Evolutionary conservation across 768 basidiomycete species (phyloP).

Genomic region (Hypholoma fasciculare): DNA sequence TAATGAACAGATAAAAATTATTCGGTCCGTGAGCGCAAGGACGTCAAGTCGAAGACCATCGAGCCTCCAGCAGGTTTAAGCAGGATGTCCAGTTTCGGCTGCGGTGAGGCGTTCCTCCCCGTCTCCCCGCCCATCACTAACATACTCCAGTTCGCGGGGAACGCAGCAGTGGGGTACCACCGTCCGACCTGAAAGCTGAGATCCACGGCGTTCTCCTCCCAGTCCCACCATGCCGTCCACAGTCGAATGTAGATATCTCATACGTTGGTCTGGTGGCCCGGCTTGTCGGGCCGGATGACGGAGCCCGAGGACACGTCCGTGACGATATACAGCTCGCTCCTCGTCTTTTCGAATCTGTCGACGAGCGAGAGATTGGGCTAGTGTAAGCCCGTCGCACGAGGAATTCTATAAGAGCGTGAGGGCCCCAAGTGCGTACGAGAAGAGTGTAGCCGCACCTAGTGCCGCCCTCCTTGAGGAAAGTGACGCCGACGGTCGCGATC

Average conservation of each 20-base stretch:
- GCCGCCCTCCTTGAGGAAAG: slow-evolving; percentile 74
- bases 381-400: slow-evolving; percentile 75
- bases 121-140: slow-evolving; percentile 75
- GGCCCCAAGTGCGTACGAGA: not conserved
- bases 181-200: slow-evolving; percentile 69
- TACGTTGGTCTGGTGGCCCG: slow-evolving; percentile 68
- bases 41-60: slow-evolving; percentile 65
- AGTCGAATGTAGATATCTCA: slow-evolving; percentile 64
- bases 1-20: slow-evolving; percentile 78
- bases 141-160: slow-evolving; percentile 73
- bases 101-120: slow-evolving; percentile 65
- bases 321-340: slow-evolving; percentile 77
- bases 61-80: slow-evolving; percentile 68
- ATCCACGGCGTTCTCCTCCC: slow-evolving; percentile 68
- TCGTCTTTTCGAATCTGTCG: slow-evolving; percentile 49
- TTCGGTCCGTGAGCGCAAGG: slow-evolving; percentile 74
- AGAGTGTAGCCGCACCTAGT: slow-evolving; percentile 43
- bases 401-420: slow-evolving; percentile 37
- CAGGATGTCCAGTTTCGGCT: slow-evolving; percentile 71
- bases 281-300: slow-evolving; percentile 74
- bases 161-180: slow-evolving; percentile 72
- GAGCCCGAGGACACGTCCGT: slow-evolving; percentile 77
- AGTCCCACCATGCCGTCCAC: slow-evolving; percentile 75
- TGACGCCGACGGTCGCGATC: slow-evolving; percentile 73
- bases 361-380: slow-evolving; percentile 69